Base-by-base conservation (phyloP, 73 alveolate species). In the Loxodes magnus region DNA sequence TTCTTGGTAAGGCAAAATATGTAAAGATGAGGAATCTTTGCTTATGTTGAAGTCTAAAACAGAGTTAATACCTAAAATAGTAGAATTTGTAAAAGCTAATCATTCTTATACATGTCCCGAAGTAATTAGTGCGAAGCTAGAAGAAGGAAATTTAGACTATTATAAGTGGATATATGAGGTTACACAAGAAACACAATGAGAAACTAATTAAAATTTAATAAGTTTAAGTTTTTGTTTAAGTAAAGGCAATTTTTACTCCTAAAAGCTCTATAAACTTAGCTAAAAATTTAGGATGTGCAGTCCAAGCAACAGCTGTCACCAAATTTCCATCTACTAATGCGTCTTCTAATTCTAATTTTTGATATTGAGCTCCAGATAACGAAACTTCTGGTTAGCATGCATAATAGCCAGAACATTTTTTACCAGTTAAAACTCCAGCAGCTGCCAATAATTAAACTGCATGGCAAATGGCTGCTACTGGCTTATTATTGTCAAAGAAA, bases 401-500 rank as follows among this genome's bases (percentile, higher is more conserved):
- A 35, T 80, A 78, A 46, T 84, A 88, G 38, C 90, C 43, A 22
- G 97, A 84, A 19, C 73, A 41, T 22, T 70, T 69, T 71, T 33
- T 75, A 14, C 87, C 95, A 56, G 69, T 38, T 30, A 76, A 42
- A 31, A 72, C 82, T 19, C 88, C 87, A 25, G 74, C 69, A 29
- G 90, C 92, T 55, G 94, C 87, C 49, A 88, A 70, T 30, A 88
- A 24, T 70, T 84, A 57, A 34, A 82, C 60, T 19, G 92, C 97
- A 70, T 88, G 97, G 46, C 97, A 88, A 20, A 88, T 76, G 19
- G 93, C 90, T 43, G 88, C 89, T n/a, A 88, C 60, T 12, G 97
- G 97, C 67, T 88, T 88, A 34, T 79, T 74, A 12, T 65, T 64
- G 35, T 67, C 78, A 46, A 66, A 44, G 56, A 88, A 88, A 49